These are phyloP conservation scores for Cladosporium sp. DNA, from an alignment of 2,329 filamentous ascomycete genomes.

Conservation along the genomic window DNA sequence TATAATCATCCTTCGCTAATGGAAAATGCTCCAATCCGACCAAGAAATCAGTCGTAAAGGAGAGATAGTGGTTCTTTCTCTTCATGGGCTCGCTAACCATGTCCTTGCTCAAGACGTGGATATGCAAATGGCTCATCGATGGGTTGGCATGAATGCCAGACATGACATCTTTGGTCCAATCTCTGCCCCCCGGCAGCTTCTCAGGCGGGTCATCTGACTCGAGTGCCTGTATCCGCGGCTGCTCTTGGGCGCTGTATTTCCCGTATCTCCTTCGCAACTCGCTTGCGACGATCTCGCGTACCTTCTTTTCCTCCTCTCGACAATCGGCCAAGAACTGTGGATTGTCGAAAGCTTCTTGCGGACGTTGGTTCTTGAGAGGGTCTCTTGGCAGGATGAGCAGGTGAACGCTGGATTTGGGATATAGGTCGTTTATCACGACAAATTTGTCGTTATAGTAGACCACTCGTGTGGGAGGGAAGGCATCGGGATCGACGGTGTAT, in stretches of 20 bases:
- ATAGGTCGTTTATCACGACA: constrained; percentile 77
- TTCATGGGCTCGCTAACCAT: constrained; percentile 68
- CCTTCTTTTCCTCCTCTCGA: constrained; percentile 54
- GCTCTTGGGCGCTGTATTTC: constrained; percentile 58
- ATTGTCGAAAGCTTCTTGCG: constrained; percentile 73
- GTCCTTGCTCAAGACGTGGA: constrained; percentile 82
- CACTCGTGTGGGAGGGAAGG: constrained; percentile 56
- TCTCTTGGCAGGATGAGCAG: constrained; percentile 82
- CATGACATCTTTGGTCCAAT: constrained; percentile 72
- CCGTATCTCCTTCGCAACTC: constrained; percentile 72
- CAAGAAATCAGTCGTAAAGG: constrained; percentile 82
- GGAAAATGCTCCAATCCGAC: constrained; percentile 77
- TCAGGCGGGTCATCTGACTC: constrained; percentile 37
- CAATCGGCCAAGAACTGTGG: constrained; percentile 63
- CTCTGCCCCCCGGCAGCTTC: constrained; percentile 63
- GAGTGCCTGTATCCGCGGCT: constrained; percentile 60
- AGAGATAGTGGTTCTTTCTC: constrained; percentile 87
- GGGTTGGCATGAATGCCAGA: constrained; percentile 82
- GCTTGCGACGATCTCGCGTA: constrained; percentile 63
- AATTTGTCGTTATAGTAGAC: constrained; percentile 65
- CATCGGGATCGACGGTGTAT: constrained; percentile 62
- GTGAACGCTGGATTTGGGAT: constrained; percentile 81
- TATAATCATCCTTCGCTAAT: constrained; percentile 59
- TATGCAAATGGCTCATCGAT: constrained; percentile 87
- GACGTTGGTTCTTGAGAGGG: constrained; percentile 60